These are phyloP conservation scores for Amanita polypyramis DNA, from an alignment of 768 basidiomycete species.

Conservation along the genomic window DNA sequence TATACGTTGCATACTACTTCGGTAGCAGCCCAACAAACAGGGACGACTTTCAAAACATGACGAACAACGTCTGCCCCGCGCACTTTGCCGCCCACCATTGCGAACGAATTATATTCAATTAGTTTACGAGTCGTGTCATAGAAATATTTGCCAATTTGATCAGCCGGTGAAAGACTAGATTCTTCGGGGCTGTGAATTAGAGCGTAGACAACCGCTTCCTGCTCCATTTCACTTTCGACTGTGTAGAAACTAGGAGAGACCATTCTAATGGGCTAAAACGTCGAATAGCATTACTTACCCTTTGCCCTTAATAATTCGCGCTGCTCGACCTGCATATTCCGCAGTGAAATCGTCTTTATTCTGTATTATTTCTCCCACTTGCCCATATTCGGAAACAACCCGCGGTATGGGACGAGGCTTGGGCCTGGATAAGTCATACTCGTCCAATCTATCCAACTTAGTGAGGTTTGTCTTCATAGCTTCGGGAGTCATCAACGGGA, in stretches of 20 bases:
- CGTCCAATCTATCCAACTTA: conserved; percentile 39
- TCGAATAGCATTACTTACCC: conserved; percentile 34
- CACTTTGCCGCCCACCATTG: conserved; percentile 43
- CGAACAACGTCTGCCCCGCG: conserved; percentile 55
- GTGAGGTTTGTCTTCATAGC: conserved; percentile 51
- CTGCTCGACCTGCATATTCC: conserved; percentile 39
- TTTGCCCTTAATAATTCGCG: conserved; percentile 42
- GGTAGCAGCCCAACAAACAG: conserved; percentile 58
- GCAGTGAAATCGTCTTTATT: conserved; percentile 32
- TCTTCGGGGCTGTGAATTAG: conserved; percentile 36
- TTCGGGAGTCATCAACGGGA: conserved; percentile 77
- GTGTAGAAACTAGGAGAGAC: conserved; percentile 51
- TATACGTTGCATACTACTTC: conserved; percentile 44
- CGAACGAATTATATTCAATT: conserved; percentile 41
- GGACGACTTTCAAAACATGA: conserved; percentile 54
- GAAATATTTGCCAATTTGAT: conserved; percentile 52
- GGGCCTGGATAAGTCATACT: conserved; percentile 51
- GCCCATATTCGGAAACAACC: conserved; percentile 35
- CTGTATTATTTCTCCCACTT: conserved; percentile 42
- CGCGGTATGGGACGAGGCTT: conserved; percentile 15
- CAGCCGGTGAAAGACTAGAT: conserved; percentile 16
- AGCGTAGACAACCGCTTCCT: conserved; percentile 33
- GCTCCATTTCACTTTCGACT: conserved; percentile 39
- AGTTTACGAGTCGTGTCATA: conserved; percentile 51
- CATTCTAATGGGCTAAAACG: background rate